These are phyloP conservation scores for Zymoseptoria ardabiliae DNA, from an alignment of 2,329 filamentous ascomycete genomes.

Conservation along the genomic window DNA sequence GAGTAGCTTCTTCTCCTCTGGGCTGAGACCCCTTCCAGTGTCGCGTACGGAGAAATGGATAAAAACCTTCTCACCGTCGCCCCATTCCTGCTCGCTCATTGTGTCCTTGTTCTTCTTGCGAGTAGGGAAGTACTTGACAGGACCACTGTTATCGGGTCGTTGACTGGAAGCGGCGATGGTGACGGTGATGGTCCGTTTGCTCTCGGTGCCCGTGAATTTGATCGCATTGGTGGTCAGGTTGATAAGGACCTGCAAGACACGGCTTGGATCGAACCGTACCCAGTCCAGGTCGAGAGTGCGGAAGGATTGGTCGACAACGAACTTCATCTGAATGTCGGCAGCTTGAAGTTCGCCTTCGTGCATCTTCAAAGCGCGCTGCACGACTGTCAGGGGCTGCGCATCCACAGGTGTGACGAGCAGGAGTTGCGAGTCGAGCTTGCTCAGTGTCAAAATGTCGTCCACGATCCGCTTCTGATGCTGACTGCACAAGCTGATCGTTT, in stretches of 20 bases:
- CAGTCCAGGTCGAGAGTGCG: constrained; percentile 53
- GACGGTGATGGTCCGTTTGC: constrained; percentile 57
- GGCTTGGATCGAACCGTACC: constrained; percentile 65
- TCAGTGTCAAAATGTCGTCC: constrained; percentile 67
- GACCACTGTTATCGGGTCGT: constrained; percentile 37
- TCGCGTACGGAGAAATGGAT: constrained; percentile 69
- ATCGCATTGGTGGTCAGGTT: constrained; percentile 75
- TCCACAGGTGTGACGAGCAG: constrained; percentile 64
- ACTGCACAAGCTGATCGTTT: constrained; percentile 70
- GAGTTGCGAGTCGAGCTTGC: constrained; percentile 69
- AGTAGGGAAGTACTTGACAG: constrained; percentile 57
- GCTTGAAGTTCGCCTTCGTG: constrained; percentile 68
- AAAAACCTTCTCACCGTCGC: constrained; percentile 56
- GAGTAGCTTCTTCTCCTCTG: constrained; percentile 63
- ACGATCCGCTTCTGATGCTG: constrained; percentile 74
- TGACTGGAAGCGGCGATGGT: constrained; percentile 57
- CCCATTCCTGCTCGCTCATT: constrained; percentile 58
- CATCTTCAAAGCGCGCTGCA: constrained; percentile 65
- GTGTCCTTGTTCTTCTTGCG: constrained; percentile 43
- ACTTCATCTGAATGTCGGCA: constrained; percentile 59
- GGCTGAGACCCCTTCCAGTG: constrained; percentile 60
- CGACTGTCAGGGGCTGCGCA: constrained; percentile 58
- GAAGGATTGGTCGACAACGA: constrained; percentile 57
- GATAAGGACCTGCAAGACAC: constrained; percentile 71
- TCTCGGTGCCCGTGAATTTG: constrained; percentile 66